phyloP scores from a whole-genome alignment of 2,329 filamentous ascomycete species.

The Aureobasidium sp. region DNA sequence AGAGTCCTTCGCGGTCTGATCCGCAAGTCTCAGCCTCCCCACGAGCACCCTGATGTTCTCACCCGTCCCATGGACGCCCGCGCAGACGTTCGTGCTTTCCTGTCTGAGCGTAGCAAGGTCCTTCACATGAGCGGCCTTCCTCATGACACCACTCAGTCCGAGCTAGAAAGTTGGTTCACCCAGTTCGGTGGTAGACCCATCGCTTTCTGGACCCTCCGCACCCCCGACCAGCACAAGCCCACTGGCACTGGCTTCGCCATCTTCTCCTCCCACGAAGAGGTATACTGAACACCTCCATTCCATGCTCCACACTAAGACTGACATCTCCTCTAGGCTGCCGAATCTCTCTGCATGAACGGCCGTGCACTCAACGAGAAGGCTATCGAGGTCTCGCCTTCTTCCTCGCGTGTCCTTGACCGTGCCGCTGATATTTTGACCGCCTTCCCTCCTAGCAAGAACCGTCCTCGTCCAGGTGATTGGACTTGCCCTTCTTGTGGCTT shows the following conservation, averaged over 20 bases:
- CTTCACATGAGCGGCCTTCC: constrained; percentile 95
- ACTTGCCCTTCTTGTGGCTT: constrained; percentile 98
- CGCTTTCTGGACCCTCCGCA: constrained; percentile 97
- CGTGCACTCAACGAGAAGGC: constrained; percentile 97
- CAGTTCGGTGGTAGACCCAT: constrained; percentile 97
- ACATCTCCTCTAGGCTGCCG: constrained; percentile 62
- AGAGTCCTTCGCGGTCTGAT: constrained; percentile 88
- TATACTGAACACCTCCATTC: constrained; percentile 43
- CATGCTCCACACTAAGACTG: constrained; percentile 12
- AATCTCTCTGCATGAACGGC: constrained; percentile 98
- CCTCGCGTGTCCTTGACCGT: constrained; percentile 90
- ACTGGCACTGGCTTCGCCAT: constrained; percentile 97
- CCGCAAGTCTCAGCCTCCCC: constrained; percentile 86
- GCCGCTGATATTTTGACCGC: constrained; percentile 93
- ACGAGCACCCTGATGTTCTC: constrained; percentile 90
- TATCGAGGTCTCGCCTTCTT: constrained; percentile 96
- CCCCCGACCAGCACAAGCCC: constrained; percentile 98
- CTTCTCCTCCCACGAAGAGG: constrained; percentile 98
- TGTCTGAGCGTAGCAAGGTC: constrained; percentile 95
- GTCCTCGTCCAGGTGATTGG: constrained; percentile 95
- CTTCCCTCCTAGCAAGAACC: constrained; percentile 97
- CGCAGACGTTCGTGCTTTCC: constrained; percentile 90
- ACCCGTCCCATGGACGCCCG: constrained; percentile 94
- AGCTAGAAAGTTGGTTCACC: constrained; percentile 98
- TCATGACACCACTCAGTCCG: constrained; percentile 96